Evolutionary conservation across 2,329 filamentous ascomycete genomes (phyloP).

Genomic region (Penicillium frequentans): DNA sequence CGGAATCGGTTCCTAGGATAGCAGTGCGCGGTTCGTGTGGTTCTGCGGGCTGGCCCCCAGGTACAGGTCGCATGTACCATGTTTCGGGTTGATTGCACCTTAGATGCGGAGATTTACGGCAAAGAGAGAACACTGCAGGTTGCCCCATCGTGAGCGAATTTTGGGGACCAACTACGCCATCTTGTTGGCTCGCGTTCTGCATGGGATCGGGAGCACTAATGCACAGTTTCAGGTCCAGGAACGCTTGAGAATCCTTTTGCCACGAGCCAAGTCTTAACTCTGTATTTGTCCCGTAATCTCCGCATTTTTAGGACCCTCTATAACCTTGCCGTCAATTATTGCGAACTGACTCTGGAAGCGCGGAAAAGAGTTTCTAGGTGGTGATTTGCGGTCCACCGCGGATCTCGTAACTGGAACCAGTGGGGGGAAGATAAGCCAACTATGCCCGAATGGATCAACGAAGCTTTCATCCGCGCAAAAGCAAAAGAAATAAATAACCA

Average conservation of each 20-base stretch:
- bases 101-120: not conserved
- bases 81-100: constrained; percentile 4
- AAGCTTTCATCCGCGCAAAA: constrained; percentile 4
- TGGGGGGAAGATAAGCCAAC: constrained; percentile 3
- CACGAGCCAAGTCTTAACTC: not conserved
- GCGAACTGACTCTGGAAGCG: not conserved
- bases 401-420: not conserved
- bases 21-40: constrained; percentile 9
- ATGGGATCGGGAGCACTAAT: constrained; percentile 7
- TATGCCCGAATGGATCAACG: not conserved
- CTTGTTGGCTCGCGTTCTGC: constrained; percentile 2
- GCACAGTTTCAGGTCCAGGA: constrained; percentile 3
- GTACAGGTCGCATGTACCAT: not conserved
- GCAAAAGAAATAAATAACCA: not conserved
- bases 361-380: not conserved
- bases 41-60: not conserved
- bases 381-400: not conserved
- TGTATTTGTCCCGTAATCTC: not conserved
- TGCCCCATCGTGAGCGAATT: constrained; percentile 1
- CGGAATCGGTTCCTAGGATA: constrained; percentile 10
- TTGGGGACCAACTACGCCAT: not conserved
- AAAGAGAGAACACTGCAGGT: not conserved
- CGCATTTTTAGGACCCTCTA: constrained; percentile 11
- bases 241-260: not conserved
- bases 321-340: not conserved